phyloP scores from a whole-genome alignment of 495 filamentous ascomycete species.

The Daldinia vernicosa region DNA sequence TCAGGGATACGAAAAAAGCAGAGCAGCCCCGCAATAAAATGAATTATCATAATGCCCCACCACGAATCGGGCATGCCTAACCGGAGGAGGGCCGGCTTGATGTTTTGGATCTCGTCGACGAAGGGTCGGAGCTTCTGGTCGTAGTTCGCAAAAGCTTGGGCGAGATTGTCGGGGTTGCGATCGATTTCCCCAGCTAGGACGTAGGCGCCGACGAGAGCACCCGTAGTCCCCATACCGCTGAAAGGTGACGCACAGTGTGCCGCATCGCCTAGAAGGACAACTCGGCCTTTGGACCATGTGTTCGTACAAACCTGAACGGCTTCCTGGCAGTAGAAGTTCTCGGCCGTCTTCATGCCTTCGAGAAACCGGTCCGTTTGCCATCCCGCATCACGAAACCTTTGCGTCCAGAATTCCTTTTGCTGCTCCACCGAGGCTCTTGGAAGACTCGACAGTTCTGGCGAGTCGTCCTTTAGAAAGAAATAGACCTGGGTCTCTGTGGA shows the following conservation, averaged over 20 bases:
- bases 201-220: slow-evolving; percentile 42
- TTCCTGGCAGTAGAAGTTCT: slow-evolving; percentile 55
- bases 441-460: slow-evolving; percentile 39
- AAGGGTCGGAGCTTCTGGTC: slow-evolving; percentile 33
- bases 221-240: slow-evolving; percentile 41
- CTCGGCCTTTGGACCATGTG: slow-evolving; percentile 55
- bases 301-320: slow-evolving; percentile 51
- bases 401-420: slow-evolving; percentile 52
- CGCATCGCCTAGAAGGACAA: slow-evolving; percentile 65
- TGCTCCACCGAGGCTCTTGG: slow-evolving; percentile 28
- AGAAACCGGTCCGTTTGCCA: slow-evolving; percentile 57
- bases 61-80: slow-evolving; percentile 24
- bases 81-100: slow-evolving; percentile 9
- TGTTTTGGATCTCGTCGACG: slow-evolving; percentile 28
- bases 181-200: slow-evolving; percentile 39
- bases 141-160: slow-evolving; percentile 33
- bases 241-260: slow-evolving; percentile 56
- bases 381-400: slow-evolving; percentile 54
- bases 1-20: slow-evolving; percentile 32
- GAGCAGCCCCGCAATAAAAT: slow-evolving; percentile 17
- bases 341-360: slow-evolving; percentile 44
- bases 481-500: slow-evolving; percentile 51
- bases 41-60: slow-evolving; percentile 32
- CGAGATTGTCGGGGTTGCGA: slow-evolving; percentile 21
- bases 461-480: slow-evolving; percentile 41